Percentiles rank a stretch among this genome's conserved stretches.
Conservation (phyloP, 805 yeast genomes). For the Candida manassasensis region DNA sequence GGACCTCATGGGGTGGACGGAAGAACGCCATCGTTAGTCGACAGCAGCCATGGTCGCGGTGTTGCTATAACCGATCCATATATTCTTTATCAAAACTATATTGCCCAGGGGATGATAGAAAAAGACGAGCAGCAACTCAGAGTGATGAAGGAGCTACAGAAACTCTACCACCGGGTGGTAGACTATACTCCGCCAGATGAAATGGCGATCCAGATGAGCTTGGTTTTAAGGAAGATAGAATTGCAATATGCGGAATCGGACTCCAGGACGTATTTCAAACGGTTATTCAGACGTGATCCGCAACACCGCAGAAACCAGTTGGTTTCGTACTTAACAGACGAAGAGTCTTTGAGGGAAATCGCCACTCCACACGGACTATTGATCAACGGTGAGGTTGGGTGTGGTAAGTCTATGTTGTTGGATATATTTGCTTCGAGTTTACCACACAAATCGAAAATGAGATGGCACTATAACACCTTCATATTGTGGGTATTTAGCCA, state of each 20-base stretch:
- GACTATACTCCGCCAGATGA: conserved; percentile 57
- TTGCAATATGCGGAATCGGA: conserved; percentile 24
- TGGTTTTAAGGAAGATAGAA: conserved; percentile 31
- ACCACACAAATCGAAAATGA: conserved; percentile 57
- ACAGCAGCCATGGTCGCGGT: conserved; percentile 3
- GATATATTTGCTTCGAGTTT: conserved; percentile 64
- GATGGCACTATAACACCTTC: conserved; percentile 71
- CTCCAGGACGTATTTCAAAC: conserved; percentile 5
- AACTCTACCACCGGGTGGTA: conserved; percentile 50
- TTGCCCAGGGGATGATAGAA: conserved; percentile 46
- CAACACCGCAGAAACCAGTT: conserved; percentile 35
- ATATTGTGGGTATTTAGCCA: conserved; percentile 64
- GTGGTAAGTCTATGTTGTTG: conserved; percentile 72
- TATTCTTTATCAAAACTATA: conserved; percentile 48
- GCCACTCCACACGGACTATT: conserved; percentile 62
- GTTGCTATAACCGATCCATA: conserved; percentile 61
- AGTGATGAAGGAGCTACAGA: conserved; percentile 59
- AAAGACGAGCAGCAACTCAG: conserved; percentile 59
- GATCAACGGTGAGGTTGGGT: conserved; percentile 64
- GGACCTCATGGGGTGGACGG: conserved; percentile 40
- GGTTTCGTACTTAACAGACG: conserved; percentile 50
- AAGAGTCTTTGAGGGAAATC: conserved; percentile 51
- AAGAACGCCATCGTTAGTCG: conserved; percentile 21
- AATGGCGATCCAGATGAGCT: conserved; percentile 39
- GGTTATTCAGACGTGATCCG: conserved; percentile 27